These are phyloP conservation scores for Knufia petricola DNA, from an alignment of 2,329 filamentous ascomycete species.

Conservation along the genomic window DNA sequence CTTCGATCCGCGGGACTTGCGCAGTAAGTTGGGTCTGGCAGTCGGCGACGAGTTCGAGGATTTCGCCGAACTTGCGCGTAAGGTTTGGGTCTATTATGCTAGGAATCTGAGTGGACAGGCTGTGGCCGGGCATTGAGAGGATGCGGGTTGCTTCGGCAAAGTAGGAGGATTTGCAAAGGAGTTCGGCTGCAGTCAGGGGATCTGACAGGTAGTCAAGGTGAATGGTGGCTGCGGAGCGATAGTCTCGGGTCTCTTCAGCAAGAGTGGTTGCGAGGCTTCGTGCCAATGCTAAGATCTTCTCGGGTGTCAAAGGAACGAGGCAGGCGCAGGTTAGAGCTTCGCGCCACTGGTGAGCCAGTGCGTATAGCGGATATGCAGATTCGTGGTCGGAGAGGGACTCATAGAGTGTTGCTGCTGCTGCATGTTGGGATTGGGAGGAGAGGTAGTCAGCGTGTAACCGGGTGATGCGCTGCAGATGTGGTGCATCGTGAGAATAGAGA, in stretches of 20 bases:
- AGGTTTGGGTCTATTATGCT: constrained; percentile 68
- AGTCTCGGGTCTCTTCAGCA: constrained; percentile 70
- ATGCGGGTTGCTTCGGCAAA: constrained; percentile 85
- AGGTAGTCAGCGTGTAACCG: constrained; percentile 71
- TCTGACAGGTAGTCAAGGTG: constrained; percentile 72
- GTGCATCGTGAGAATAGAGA: constrained; percentile 72
- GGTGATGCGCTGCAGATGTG: constrained; percentile 59
- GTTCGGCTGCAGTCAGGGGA: constrained; percentile 58
- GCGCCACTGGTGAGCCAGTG: constrained; percentile 77
- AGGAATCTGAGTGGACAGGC: constrained; percentile 53
- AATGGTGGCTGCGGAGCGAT: constrained; percentile 66
- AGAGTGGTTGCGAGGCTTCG: constrained; percentile 65
- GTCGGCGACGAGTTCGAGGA: constrained; percentile 86
- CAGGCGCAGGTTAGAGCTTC: constrained; percentile 76
- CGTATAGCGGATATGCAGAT: constrained; percentile 73
- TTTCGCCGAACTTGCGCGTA: constrained; percentile 67
- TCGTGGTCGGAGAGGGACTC: constrained; percentile 70
- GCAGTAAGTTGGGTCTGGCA: constrained; percentile 76
- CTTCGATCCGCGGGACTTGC: constrained; percentile 75
- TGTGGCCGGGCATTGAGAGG: constrained; percentile 46
- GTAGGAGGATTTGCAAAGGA: constrained; percentile 75
- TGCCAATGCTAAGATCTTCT: constrained; percentile 60
- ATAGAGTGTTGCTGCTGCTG: constrained; percentile 79
- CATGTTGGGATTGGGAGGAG: constrained; percentile 62
- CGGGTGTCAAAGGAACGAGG: constrained; percentile 52